A percentile compares a stretch with the other conserved stretches of the same genome.
Conservation (phyloP, 1,284 basidiomycete genomes). For the Melampsora americana region DNA sequence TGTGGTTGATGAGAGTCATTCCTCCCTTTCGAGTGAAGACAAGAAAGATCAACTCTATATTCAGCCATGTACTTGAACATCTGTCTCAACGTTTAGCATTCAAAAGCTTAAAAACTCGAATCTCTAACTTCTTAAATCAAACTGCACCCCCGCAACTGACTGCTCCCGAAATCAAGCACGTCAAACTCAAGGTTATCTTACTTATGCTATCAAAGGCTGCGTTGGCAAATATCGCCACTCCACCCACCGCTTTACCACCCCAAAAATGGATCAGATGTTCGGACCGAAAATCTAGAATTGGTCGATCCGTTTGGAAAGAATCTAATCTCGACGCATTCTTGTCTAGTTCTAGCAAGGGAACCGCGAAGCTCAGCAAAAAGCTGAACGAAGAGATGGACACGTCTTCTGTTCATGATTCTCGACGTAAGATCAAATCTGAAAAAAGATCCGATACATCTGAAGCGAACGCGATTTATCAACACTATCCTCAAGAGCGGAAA, state of each 20-base stretch:
- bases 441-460: not conserved
- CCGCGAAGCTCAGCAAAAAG: not conserved
- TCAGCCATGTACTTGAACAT: too few species aligned
- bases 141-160: too few species aligned
- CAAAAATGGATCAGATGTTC: constrained; percentile 28
- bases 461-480: too few species aligned
- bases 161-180: too few species aligned
- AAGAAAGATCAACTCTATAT: too few species aligned
- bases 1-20: too few species aligned
- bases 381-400: not conserved
- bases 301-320: constrained; percentile 22
- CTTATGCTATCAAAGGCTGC: constrained; percentile 2
- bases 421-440: too few species aligned
- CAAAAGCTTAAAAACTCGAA: too few species aligned
- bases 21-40: too few species aligned
- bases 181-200: not conserved
- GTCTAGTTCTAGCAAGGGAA: not conserved
- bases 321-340: not conserved
- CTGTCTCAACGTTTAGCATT: too few species aligned
- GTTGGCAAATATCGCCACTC: not conserved
- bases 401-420: not conserved
- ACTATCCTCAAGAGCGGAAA: not conserved
- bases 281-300: constrained; percentile 12
- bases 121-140: too few species aligned
- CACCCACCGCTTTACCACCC: not conserved